Evolutionary conservation across 2,329 filamentous ascomycete genomes (phyloP).

Genomic region (Teratosphaeria zuluensis): DNA sequence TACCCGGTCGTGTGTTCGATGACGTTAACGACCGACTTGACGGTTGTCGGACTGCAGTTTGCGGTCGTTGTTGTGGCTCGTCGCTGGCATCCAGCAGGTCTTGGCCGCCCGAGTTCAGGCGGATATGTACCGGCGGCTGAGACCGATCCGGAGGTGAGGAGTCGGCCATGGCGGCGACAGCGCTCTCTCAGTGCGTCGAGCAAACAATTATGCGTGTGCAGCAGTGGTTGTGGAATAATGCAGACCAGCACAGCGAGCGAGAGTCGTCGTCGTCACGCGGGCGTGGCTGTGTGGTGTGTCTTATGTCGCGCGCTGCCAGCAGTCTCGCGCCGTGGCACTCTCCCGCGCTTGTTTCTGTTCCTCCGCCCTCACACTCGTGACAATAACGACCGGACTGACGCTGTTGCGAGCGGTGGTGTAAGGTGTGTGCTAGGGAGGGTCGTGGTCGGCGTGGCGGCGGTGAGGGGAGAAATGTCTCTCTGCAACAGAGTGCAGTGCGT

Average conservation of each 20-base stretch:
- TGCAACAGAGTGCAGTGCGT: background rate
- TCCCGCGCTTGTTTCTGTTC: background rate
- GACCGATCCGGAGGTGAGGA: slow-evolving; percentile 18
- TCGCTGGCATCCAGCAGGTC: slow-evolving; percentile 37
- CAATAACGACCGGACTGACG: background rate
- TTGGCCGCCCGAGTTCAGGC: slow-evolving; percentile 52
- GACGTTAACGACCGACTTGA: slow-evolving; percentile 37
- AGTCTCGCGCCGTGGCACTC: background rate
- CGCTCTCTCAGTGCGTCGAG: background rate
- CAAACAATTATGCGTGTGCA: background rate
- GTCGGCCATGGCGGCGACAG: slow-evolving; percentile 2
- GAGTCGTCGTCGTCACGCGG: background rate
- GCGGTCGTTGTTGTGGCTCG: slow-evolving; percentile 21
- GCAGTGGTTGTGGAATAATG: background rate
- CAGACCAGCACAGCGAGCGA: background rate
- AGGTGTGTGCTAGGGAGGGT: background rate
- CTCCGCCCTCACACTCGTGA: background rate
- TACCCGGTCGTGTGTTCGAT: slow-evolving; percentile 24
- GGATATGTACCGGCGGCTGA: slow-evolving; percentile 46
- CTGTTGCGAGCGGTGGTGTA: background rate
- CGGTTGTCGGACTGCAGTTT: slow-evolving; percentile 27
- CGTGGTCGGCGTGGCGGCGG: background rate
- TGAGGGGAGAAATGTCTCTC: background rate
- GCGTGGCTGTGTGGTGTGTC: background rate
- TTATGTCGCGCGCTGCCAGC: background rate